Evolutionary conservation across 1,284 basidiomycete species (phyloP).

Genomic region (Malassezia yamatoensis): DNA sequence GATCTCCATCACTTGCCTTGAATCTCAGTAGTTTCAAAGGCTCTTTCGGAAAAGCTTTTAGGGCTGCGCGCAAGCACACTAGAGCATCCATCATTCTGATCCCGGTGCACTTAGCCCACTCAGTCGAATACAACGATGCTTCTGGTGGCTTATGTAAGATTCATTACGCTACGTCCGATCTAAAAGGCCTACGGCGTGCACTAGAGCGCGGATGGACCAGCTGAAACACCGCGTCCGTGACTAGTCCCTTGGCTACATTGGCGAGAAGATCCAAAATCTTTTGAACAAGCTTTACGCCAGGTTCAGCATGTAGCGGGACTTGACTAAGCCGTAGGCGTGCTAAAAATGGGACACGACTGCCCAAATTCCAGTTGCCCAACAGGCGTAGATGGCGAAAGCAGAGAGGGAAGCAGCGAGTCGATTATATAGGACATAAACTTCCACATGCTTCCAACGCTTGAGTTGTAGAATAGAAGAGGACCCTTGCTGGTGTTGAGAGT

Average conservation of each 20-base stretch:
- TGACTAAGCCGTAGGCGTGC: constrained; percentile 19
- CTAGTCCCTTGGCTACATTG: constrained; percentile 5
- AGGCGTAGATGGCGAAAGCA: constrained; percentile 12
- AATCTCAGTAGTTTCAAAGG: constrained; percentile 5
- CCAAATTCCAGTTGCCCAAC: constrained; percentile 16
- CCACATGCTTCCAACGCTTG: constrained; percentile 9
- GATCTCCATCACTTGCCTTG: not conserved
- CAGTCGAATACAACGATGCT: too few relatives aligned
- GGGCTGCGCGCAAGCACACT: constrained; percentile 8
- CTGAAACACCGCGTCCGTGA: constrained; percentile 13
- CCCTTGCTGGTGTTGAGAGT: not conserved
- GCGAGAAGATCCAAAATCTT: constrained; percentile 5
- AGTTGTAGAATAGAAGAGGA: not conserved
- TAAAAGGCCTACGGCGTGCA: constrained; percentile 10
- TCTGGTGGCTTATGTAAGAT: not conserved
- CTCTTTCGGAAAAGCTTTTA: not conserved
- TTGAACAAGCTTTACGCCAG: constrained; percentile 3
- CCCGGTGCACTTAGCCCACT: too few relatives aligned
- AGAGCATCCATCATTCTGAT: constrained; percentile 4
- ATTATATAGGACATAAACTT: constrained; percentile 12
- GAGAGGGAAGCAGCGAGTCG: constrained; percentile 15
- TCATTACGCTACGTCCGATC: not conserved
- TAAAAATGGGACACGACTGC: constrained; percentile 19
- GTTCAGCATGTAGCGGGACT: not conserved
- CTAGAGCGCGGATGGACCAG: constrained; percentile 12